Evolutionary conservation across 176 grass and related monocot genomes (phyloP).

Genomic region (Avena atlantica): DNA sequence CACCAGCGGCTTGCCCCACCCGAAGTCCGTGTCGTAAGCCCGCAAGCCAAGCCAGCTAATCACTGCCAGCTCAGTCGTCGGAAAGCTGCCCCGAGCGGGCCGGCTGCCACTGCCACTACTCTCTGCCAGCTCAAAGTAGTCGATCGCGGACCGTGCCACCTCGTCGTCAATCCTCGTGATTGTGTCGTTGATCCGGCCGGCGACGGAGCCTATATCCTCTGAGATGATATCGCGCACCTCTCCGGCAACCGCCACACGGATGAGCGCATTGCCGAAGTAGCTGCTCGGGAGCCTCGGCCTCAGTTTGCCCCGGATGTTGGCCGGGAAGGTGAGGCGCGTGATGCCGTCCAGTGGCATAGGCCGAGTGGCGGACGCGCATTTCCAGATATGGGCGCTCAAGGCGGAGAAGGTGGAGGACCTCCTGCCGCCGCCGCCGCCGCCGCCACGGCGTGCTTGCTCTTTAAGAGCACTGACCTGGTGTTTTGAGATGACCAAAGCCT

Average conservation of each 20-base stretch:
- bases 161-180: neutral
- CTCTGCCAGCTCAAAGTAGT: neutral
- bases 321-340: conserved; percentile 26
- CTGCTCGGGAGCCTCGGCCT: conserved; percentile 24
- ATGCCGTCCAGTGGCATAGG: neutral
- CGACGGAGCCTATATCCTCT: neutral
- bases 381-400: conserved; percentile 42
- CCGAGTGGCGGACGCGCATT: conserved; percentile 38
- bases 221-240: conserved; percentile 10
- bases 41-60: neutral
- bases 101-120: neutral
- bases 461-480: conserved; percentile 15
- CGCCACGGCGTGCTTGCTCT: neutral
- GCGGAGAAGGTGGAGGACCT: conserved; percentile 30
- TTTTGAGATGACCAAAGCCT: neutral
- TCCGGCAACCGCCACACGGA: neutral
- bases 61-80: neutral
- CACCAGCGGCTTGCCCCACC: neutral
- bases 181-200: neutral
- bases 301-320: conserved; percentile 34
- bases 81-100: neutral
- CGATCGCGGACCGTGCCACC: conserved; percentile 34
- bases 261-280: conserved; percentile 39
- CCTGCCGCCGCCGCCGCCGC: too few relatives aligned
- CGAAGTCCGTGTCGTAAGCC: neutral